Evolutionary conservation across 108 stramenopile species (phyloP).

Genomic region (Pseudonitzschia multiseries): DNA sequence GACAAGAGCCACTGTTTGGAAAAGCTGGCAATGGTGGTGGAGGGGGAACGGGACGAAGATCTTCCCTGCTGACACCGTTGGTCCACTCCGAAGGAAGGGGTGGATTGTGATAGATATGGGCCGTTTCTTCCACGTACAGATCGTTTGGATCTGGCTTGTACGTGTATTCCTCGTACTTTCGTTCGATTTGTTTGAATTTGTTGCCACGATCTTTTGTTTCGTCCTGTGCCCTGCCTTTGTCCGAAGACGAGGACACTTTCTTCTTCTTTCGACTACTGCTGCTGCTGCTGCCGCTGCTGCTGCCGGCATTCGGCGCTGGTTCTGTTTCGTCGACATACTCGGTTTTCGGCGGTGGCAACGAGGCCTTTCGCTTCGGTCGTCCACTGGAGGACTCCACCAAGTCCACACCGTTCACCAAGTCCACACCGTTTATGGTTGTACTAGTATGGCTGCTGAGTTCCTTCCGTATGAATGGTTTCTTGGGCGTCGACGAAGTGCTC

Average conservation of each 20-base stretch:
- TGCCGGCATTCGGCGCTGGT: not conserved
- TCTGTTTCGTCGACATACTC: not conserved
- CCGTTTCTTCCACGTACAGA: constrained; percentile 57
- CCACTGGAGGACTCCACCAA: not conserved
- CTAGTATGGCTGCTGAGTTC: not conserved
- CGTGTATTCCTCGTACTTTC: constrained; percentile 8
- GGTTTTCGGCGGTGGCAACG: not conserved
- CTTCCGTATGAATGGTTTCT: not conserved
- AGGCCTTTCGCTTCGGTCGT: constrained; percentile 6
- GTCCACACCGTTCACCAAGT: not conserved
- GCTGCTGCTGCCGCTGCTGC: not conserved
- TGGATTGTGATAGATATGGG: constrained; percentile 60
- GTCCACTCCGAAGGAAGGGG: constrained; percentile 31
- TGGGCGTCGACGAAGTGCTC: not conserved
- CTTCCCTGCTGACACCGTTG: constrained; percentile 23
- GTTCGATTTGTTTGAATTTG: not conserved
- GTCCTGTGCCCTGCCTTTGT: not conserved
- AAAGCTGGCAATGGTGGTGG: constrained; percentile 30
- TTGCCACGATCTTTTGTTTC: not conserved
- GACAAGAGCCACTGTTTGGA: constrained; percentile 47
- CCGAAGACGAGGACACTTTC: not conserved
- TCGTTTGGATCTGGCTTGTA: constrained; percentile 26
- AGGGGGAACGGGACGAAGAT: constrained; percentile 45
- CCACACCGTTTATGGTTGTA: too few species aligned
- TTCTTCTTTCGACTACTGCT: not conserved